These are phyloP conservation scores for Xylaria hypoxylon DNA, from an alignment of 2,329 filamentous ascomycete genomes.

Conservation along the genomic window DNA sequence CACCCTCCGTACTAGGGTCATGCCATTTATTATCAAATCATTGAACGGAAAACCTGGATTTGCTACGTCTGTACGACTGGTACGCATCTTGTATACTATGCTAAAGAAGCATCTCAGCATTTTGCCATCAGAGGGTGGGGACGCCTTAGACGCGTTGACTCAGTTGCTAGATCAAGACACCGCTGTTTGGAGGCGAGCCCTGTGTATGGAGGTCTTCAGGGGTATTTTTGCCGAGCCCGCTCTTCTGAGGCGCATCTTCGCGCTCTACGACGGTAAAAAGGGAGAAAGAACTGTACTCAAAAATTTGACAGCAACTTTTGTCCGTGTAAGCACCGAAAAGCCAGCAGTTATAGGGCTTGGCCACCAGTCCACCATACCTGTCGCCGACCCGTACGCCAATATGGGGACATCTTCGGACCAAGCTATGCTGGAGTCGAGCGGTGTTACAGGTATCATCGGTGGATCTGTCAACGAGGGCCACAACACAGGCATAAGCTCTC, in stretches of 20 bases:
- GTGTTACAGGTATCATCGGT: constrained; percentile 87
- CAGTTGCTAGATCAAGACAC: constrained; percentile 90
- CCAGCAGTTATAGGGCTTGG: constrained; percentile 89
- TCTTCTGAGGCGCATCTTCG: constrained; percentile 82
- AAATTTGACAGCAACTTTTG: constrained; percentile 86
- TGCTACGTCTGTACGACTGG: constrained; percentile 81
- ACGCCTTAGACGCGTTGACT: constrained; percentile 83
- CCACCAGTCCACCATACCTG: constrained; percentile 86
- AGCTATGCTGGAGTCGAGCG: constrained; percentile 88
- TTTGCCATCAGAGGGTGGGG: constrained; percentile 82
- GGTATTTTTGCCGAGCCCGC: constrained; percentile 85
- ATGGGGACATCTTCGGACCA: constrained; percentile 76
- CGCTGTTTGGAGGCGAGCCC: constrained; percentile 83
- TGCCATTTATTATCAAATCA: constrained; percentile 84
- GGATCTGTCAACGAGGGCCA: constrained; percentile 75
- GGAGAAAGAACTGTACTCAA: constrained; percentile 81
- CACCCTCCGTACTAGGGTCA: constrained; percentile 79
- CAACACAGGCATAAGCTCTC: constrained; percentile 83
- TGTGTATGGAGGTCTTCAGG: constrained; percentile 92
- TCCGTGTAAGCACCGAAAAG: constrained; percentile 92
- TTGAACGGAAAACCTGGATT: constrained; percentile 84
- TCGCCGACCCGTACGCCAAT: constrained; percentile 66
- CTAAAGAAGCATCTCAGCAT: constrained; percentile 81
- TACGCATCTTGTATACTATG: constrained; percentile 85
- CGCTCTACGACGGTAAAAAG: constrained; percentile 79